Evolutionary conservation across 1,284 basidiomycete genomes (phyloP).

Genomic region (Microbotryum violaceum): DNA sequence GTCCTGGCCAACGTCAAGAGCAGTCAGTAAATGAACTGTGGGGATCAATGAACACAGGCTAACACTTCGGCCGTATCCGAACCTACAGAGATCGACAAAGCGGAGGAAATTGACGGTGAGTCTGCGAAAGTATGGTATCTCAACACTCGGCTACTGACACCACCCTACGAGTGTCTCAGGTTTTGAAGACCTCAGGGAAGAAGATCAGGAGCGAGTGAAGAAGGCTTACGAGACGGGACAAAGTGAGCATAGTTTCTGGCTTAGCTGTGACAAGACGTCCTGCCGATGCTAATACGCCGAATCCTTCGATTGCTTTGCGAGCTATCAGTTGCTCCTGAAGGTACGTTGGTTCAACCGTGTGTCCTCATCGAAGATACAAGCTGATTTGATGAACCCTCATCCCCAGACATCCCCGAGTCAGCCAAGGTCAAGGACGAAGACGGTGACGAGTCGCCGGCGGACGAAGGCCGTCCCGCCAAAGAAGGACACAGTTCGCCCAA

Average conservation of each 20-base stretch:
- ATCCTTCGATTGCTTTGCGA: neutral
- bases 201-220: constrained; percentile 31
- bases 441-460: constrained; percentile 4
- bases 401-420: constrained; percentile 31
- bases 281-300: neutral
- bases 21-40: neutral
- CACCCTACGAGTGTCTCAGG: neutral
- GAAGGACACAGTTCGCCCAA: constrained; percentile 3
- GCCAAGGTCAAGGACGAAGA: constrained; percentile 25
- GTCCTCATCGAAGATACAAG: neutral
- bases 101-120: constrained; percentile 26
- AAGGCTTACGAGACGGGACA: constrained; percentile 24
- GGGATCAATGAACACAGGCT: neutral
- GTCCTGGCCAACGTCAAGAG: constrained; percentile 18
- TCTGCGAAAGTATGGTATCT: neutral
- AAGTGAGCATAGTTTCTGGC: constrained; percentile 6
- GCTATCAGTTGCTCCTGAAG: neutral
- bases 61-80: neutral
- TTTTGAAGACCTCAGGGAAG: constrained; percentile 29
- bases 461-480: constrained; percentile 11
- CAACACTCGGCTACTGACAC: neutral
- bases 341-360: constrained; percentile 11
- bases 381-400: too few species aligned
- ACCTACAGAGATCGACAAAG: constrained; percentile 8
- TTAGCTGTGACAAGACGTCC: too few species aligned